Conservation (phyloP, 768 basidiomycete genomes). For the Tricholoma saponaceum region DNA sequence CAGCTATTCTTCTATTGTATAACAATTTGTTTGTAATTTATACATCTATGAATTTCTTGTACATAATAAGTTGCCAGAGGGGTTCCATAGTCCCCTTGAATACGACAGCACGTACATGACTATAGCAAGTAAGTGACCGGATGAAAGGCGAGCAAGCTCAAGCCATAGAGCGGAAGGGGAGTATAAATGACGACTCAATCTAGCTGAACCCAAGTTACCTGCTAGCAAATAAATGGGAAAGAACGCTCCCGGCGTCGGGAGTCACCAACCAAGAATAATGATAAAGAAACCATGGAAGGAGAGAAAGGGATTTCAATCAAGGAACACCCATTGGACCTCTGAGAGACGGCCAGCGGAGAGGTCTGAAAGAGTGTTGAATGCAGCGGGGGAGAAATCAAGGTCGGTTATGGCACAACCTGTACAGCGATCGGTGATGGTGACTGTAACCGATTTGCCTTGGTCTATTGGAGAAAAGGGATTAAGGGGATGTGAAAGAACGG, state of each 20-base stretch:
- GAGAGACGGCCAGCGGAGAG: slow-evolving; percentile 45
- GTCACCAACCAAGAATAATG: slow-evolving; percentile 15
- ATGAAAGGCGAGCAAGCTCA: slow-evolving; percentile 25
- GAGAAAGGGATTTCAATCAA: slow-evolving; percentile 18
- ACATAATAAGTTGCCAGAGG: background rate
- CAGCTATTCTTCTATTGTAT: background rate
- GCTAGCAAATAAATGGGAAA: slow-evolving; percentile 17
- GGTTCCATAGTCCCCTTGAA: slow-evolving; percentile 6
- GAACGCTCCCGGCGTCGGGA: slow-evolving; percentile 24
- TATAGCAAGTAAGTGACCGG: slow-evolving; percentile 27
- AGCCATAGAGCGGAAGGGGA: background rate
- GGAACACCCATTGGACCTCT: slow-evolving; percentile 48
- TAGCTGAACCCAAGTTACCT: slow-evolving; percentile 7
- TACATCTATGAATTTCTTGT: background rate
- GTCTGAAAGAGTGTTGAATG: slow-evolving; percentile 48
- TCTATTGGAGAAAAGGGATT: slow-evolving; percentile 32
- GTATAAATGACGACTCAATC: slow-evolving; percentile 7
- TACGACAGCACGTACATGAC: slow-evolving; percentile 27
- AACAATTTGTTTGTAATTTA: slow-evolving; percentile 1
- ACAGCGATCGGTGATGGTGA: slow-evolving; percentile 62
- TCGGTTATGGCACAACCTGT: slow-evolving; percentile 43
- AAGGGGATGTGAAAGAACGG: slow-evolving; percentile 2
- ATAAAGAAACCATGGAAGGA: slow-evolving; percentile 6
- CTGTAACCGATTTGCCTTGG: slow-evolving; percentile 42
- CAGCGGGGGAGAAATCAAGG: slow-evolving; percentile 61